These are phyloP conservation scores for Castanea mollissima DNA, from an alignment of 306 rosid genomes.

Conservation along the genomic window DNA sequence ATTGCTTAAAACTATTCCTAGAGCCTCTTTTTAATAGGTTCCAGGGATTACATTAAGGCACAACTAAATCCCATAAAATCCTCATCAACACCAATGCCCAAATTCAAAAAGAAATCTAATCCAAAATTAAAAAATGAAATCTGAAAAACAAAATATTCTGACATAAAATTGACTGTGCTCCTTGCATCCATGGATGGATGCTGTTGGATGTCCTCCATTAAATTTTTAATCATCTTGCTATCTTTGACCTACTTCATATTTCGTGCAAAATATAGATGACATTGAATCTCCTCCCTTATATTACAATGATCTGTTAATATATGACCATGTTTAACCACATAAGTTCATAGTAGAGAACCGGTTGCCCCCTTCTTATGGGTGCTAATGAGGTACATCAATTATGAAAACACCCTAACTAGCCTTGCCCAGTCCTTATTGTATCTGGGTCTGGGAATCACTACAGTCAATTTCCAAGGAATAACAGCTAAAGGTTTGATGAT, in stretches of 20 bases:
- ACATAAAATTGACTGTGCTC: no score
- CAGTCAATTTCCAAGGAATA: neutral
- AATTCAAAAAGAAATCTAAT: no score
- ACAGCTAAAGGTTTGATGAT: neutral
- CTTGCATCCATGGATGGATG: no score
- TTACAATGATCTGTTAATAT: neutral
- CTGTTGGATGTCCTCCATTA: neutral
- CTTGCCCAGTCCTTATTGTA: neutral
- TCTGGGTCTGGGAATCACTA: neutral
- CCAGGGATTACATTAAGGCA: no score
- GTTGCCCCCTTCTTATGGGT: neutral
- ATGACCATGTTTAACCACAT: neutral
- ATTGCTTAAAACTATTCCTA: no score
- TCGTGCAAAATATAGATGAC: no score
- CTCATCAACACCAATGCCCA: no score
- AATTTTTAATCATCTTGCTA: neutral
- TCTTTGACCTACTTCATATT: no score
- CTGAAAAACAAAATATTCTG: no score
- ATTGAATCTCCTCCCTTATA: neutral
- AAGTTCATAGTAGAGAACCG: neutral
- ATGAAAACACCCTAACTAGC: neutral
- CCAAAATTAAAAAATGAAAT: no score
- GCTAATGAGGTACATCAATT: neutral
- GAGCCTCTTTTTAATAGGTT: no score
- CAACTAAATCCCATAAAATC: no score